phyloP scores from a whole-genome alignment of 768 basidiomycete species.

The Mycena capillaripes region DNA sequence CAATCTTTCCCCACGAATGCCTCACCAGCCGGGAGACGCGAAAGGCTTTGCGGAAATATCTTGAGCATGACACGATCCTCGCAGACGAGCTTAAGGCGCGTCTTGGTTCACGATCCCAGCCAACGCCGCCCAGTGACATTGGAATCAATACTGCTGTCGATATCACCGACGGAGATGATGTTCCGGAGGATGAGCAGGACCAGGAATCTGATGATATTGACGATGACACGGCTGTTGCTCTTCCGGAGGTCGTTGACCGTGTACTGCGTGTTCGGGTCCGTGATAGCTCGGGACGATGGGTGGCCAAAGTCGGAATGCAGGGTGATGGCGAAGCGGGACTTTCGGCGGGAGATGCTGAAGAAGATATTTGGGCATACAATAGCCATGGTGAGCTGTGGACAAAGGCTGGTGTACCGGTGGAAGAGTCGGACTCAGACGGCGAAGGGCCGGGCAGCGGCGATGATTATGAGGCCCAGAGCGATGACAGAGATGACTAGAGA shows the following conservation, averaged over 20 bases:
- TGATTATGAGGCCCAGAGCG: neutral
- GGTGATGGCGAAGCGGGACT: neutral
- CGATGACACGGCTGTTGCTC: neutral
- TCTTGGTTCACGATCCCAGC: no score
- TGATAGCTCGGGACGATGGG: neutral
- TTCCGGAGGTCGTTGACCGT: neutral
- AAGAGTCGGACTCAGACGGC: neutral
- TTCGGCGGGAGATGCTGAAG: neutral
- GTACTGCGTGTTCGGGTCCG: neutral
- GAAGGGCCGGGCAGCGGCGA: neutral
- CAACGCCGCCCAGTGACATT: no score
- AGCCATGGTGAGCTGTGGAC: neutral
- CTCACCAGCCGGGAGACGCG: neutral
- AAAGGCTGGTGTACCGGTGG: neutral
- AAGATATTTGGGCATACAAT: constrained; percentile 17
- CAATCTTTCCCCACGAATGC: neutral
- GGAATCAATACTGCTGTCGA: neutral
- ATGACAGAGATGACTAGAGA: neutral
- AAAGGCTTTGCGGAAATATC: neutral
- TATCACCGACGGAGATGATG: neutral
- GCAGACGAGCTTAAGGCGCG: neutral
- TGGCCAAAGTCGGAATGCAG: neutral
- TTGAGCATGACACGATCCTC: neutral
- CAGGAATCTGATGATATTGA: neutral
- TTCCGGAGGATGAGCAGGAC: neutral